A percentile compares a stretch with the other conserved stretches of the same genome.
phyloP scores from a whole-genome alignment of 208 protist genomes.

The Leishmania gerbilli region DNA sequence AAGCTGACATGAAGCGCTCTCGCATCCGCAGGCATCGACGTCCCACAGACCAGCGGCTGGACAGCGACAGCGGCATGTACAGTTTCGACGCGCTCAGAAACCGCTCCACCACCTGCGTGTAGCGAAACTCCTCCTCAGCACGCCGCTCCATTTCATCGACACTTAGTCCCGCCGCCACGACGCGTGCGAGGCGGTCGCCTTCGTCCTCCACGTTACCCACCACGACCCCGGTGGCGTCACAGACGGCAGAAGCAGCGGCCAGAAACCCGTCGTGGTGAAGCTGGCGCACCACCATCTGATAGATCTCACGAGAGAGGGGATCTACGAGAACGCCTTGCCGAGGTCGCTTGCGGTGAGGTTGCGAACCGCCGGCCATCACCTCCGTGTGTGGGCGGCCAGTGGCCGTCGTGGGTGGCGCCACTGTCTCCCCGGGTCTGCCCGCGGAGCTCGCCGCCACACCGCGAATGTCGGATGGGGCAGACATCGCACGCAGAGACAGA shows the following conservation, averaged over 20 bases:
- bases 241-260: conserved; percentile 68
- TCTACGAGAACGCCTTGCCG: conserved; percentile 47
- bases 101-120: conserved; percentile 69
- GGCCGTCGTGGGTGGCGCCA: neutral
- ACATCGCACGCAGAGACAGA: neutral
- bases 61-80: conserved; percentile 67
- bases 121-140: conserved; percentile 38
- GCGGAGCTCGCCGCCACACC: neutral
- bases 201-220: conserved; percentile 52
- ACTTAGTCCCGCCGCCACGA: conserved; percentile 56
- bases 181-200: conserved; percentile 42
- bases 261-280: conserved; percentile 84
- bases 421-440: neutral
- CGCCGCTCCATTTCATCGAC: conserved; percentile 44
- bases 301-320: conserved; percentile 61
- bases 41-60: conserved; percentile 53
- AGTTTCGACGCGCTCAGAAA: conserved; percentile 76
- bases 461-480: neutral
- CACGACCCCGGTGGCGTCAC: conserved; percentile 69
- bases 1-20: conserved; percentile 69
- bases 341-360: conserved; percentile 52
- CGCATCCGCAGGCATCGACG: conserved; percentile 57
- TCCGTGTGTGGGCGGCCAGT: conserved; percentile 17
- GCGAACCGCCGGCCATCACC: conserved; percentile 30
- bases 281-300: conserved; percentile 81